Evolutionary conservation across 2,329 filamentous ascomycete species (phyloP).

Genomic region (Cercospora sojina): DNA sequence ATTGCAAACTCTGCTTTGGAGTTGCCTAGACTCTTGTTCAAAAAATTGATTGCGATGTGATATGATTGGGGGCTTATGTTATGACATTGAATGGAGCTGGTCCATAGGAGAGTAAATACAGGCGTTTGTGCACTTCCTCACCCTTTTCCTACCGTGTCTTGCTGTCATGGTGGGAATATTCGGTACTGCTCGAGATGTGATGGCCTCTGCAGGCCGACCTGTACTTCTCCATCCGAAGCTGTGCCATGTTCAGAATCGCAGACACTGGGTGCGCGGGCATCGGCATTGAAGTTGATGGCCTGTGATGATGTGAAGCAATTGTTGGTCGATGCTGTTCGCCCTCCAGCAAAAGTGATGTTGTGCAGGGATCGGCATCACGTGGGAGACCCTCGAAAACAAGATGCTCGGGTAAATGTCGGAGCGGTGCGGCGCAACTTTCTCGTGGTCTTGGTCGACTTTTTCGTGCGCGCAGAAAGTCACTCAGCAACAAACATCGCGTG

Average conservation of each 20-base stretch:
- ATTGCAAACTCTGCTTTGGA: constrained; percentile 7
- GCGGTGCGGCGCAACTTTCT: not conserved
- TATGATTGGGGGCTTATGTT: not conserved
- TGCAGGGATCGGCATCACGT: not conserved
- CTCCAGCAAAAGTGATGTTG: not conserved
- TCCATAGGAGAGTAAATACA: not conserved
- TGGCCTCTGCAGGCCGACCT: not conserved
- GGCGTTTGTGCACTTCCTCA: not conserved
- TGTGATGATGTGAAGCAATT: not conserved
- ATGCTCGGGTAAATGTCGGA: not conserved
- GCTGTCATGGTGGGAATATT: not conserved
- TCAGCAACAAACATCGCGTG: not conserved
- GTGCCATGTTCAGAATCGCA: no score
- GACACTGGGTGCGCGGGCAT: no score
- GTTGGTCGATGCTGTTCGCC: not conserved
- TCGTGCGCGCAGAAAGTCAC: not conserved
- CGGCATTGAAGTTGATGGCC: not conserved
- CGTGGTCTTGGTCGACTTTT: constrained; percentile 5
- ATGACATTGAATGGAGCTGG: not conserved
- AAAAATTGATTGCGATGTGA: not conserved
- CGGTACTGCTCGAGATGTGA: not conserved
- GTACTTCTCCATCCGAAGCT: no score
- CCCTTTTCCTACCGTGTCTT: not conserved
- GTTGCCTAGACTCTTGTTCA: not conserved
- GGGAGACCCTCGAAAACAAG: not conserved